Base-by-base conservation (phyloP, 768 basidiomycete genomes). In the Hemileccinum rubropunctum region DNA sequence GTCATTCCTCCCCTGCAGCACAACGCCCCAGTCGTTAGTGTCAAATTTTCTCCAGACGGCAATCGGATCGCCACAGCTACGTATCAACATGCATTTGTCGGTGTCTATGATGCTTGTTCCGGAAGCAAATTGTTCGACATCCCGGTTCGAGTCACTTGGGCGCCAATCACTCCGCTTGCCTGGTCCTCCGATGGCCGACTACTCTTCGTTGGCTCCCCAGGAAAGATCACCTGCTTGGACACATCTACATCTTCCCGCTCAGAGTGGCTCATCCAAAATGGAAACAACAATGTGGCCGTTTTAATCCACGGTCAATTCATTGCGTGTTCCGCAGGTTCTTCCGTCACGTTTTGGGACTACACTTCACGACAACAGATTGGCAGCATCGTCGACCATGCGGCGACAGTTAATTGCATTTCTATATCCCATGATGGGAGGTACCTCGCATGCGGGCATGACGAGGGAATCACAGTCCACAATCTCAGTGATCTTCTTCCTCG, bases 271-370 rank as follows among this genome's bases (percentile, higher is more conserved):
- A 47, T 47, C 8, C 45, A 51, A 6, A 33, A 34, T 14, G 12
- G 7, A 33, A 17, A 40, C 6, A 6, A 4, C 28, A 41, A 33
- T 26, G 37, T 9, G 23, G 44, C 41, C 4, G 27, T 51, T 13
- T 36, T 37, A 20, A 45, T 28, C 12, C 38, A 42, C 21, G 42
- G 45, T 11, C 36, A 6, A 26, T 38, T 43, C 20, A 38, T 50
- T 6, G 48, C 42, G 4, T 43, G 18, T 43, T 20, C 35, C 11
- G 36, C 45, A 21, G 41, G 50, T 13, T 43, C 46, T 6, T 47
- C 42, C 2, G 37, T 55, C 30, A 47, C 46, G 8, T 45, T 55
- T 17, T 55, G 50, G 53, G 50, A 55, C 32, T 40, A 37, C 9
- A 17, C 32, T 13, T 50, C 50, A 11, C 30, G 36, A 23, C 28